Conservation (phyloP, 257 asterid species). For the Solanum virginianum region DNA sequence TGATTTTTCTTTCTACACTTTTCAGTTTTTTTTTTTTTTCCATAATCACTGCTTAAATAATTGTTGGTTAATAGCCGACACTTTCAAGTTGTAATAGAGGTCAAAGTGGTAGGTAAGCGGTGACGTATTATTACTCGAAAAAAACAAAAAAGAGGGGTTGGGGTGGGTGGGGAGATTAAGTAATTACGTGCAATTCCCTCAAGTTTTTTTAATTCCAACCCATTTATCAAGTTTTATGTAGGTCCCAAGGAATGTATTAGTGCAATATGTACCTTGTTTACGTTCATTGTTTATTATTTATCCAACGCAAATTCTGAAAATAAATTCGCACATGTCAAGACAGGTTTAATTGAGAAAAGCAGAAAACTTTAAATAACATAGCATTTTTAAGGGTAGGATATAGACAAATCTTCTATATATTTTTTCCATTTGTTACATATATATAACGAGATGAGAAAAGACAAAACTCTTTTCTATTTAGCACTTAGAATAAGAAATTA, state of each 20-base stretch:
- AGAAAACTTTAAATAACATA: background rate
- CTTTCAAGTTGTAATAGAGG: background rate
- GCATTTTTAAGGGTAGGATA: too few species aligned
- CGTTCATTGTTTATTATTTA: background rate
- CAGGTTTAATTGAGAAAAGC: background rate
- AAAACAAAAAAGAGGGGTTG: background rate
- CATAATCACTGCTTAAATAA: background rate
- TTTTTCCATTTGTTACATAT: too few species aligned
- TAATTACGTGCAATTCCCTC: background rate
- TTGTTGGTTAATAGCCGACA: background rate
- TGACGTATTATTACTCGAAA: background rate
- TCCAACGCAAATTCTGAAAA: background rate
- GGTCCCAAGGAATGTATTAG: background rate
- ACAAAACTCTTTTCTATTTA: too few species aligned
- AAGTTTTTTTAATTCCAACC: background rate
- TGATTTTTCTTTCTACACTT: background rate
- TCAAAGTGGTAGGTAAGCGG: background rate
- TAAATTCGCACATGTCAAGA: background rate
- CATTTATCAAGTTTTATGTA: background rate
- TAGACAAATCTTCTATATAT: too few species aligned
- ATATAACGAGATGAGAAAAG: too few species aligned
- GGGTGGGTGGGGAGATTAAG: background rate
- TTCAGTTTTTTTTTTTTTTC: background rate
- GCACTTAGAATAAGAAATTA: too few species aligned
- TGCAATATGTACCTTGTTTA: background rate